These are phyloP conservation scores for Aspergillus olivimuriae DNA, from an alignment of 495 filamentous ascomycete genomes.

Conservation along the genomic window DNA sequence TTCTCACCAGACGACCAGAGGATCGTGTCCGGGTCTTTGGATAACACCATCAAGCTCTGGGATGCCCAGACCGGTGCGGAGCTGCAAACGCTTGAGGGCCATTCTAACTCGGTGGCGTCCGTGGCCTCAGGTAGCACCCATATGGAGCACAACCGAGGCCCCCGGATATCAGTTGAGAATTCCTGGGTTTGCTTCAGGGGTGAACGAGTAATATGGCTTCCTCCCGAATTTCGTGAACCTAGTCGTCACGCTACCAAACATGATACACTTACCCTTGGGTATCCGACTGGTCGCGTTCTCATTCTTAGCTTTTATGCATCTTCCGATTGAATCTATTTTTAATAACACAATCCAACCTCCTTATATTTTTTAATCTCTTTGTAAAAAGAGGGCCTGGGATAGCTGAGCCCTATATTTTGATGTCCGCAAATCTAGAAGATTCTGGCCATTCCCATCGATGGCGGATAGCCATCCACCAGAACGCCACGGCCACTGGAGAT, in stretches of 20 bases:
- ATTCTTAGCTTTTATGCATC: conserved; percentile 20
- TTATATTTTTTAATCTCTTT: conserved; percentile 9
- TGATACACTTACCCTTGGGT: background rate
- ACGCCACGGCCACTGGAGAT: conserved; percentile 1
- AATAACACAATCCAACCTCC: conserved; percentile 4
- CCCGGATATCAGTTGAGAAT: background rate
- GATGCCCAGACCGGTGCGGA: conserved; percentile 15
- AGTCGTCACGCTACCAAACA: background rate
- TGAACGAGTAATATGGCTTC: background rate
- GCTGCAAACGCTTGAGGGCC: conserved; percentile 9
- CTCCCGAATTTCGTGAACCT: background rate
- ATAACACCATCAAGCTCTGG: conserved; percentile 28
- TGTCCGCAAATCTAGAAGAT: background rate
- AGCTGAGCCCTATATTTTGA: conserved; percentile 3
- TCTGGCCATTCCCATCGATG: background rate
- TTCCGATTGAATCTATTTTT: conserved; percentile 11
- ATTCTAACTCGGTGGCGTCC: background rate
- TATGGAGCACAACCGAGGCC: background rate
- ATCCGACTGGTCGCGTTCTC: conserved; percentile 26
- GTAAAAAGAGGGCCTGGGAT: conserved; percentile 1
- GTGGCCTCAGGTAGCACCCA: background rate
- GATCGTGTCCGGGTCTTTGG: conserved; percentile 9
- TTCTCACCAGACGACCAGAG: conserved; percentile 9
- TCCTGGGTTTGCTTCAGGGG: background rate
- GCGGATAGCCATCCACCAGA: background rate